Conservation (phyloP, 805 yeast genomes). For the Komagataella kurtzmanii region DNA sequence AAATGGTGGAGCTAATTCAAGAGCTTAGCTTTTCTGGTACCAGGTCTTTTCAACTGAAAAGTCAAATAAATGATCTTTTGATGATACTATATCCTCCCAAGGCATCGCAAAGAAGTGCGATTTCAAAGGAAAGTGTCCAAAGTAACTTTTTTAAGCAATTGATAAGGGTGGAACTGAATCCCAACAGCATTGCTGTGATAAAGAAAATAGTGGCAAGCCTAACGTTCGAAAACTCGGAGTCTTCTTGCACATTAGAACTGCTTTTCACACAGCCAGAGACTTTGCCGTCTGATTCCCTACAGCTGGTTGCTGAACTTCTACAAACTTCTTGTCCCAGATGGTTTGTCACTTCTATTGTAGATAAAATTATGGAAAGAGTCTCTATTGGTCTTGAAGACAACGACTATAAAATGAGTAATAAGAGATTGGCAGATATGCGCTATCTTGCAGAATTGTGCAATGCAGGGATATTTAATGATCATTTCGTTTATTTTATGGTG, state of each 20-base stretch:
- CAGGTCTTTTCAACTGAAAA: slow-evolving; percentile 39
- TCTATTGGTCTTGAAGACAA: slow-evolving; percentile 53
- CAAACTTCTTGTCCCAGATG: slow-evolving; percentile 18
- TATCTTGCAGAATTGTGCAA: slow-evolving; percentile 48
- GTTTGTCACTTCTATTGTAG: slow-evolving; percentile 36
- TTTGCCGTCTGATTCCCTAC: slow-evolving; percentile 44
- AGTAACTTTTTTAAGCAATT: slow-evolving; percentile 30
- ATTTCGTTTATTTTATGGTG: slow-evolving; percentile 30
- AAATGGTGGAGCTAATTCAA: slow-evolving; percentile 45
- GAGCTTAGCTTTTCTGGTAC: slow-evolving; percentile 30
- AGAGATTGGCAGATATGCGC: slow-evolving; percentile 45
- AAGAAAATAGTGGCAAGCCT: slow-evolving; percentile 11
- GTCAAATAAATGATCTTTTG: slow-evolving; percentile 41
- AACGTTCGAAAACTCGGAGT: slow-evolving; percentile 20
- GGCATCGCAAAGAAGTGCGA: slow-evolving; percentile 9
- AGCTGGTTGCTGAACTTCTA: slow-evolving; percentile 33
- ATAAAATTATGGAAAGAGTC: slow-evolving; percentile 50
- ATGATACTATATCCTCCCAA: slow-evolving; percentile 42
- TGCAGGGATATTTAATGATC: slow-evolving; percentile 27
- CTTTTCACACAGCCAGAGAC: slow-evolving; percentile 49
- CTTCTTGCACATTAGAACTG: slow-evolving; percentile 17
- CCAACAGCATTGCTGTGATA: slow-evolving; percentile 20
- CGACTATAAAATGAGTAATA: slow-evolving; percentile 44
- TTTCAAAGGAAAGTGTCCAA: slow-evolving; percentile 24
- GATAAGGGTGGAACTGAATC: slow-evolving; percentile 35